Conservation (phyloP, 2,329 filamentous ascomycete species). For the Simplicillium aogashimaense region DNA sequence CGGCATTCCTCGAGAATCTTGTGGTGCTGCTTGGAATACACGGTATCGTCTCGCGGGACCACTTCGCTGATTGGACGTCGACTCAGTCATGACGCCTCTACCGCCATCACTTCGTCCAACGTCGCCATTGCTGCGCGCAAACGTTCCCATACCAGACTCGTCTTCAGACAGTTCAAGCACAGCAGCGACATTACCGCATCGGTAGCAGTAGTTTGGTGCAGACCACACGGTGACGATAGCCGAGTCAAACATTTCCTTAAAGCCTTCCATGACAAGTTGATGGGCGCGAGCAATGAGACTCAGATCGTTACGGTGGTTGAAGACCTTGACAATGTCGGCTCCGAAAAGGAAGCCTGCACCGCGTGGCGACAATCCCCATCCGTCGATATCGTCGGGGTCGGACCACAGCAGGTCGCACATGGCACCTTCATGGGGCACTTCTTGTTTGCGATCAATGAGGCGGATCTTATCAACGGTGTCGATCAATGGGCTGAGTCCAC, state of each 20-base stretch:
- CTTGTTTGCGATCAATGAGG: conserved; percentile 89
- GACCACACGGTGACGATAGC: conserved; percentile 99
- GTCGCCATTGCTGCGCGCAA: conserved; percentile 63
- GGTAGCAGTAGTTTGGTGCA: conserved; percentile 93
- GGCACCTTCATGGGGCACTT: conserved; percentile 94
- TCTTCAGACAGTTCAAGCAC: conserved; percentile 91
- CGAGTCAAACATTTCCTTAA: conserved; percentile 97
- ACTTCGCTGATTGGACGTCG: conserved; percentile 30
- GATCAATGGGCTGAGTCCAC: conserved; percentile 81
- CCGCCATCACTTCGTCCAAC: conserved; percentile 44
- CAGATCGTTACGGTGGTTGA: conserved; percentile 91
- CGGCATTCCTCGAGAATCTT: conserved; percentile 94
- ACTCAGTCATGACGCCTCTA: conserved; percentile 38
- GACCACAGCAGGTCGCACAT: conserved; percentile 99
- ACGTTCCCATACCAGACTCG: conserved; percentile 60
- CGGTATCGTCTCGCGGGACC: conserved; percentile 85
- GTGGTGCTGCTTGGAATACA: conserved; percentile 92
- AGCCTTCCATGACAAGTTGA: conserved; percentile 98
- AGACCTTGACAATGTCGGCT: conserved; percentile 87
- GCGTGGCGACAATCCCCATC: conserved; percentile 88
- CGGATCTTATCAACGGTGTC: conserved; percentile 94
- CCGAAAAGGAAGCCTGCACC: conserved; percentile 95
- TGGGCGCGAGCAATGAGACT: conserved; percentile 89
- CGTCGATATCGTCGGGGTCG: conserved; percentile 94
- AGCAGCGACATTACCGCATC: conserved; percentile 90